Conservation (phyloP, 768 basidiomycete genomes). For the Leccinum pellstonianum region DNA sequence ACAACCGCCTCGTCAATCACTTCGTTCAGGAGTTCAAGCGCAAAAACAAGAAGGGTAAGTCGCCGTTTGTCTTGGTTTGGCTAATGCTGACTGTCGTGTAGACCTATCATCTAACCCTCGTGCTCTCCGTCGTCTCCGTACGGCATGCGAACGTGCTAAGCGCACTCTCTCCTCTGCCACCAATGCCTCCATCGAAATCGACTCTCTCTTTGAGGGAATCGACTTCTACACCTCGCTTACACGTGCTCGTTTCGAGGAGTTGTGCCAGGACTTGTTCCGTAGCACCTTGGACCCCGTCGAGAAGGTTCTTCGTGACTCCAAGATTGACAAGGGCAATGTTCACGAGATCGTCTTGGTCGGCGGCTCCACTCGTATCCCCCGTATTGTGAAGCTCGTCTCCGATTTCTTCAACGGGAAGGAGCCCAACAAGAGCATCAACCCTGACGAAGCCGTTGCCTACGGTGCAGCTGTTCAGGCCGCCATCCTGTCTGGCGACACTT, state of each 20-base stretch:
- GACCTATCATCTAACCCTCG: constrained; percentile 90
- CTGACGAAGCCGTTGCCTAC: constrained; percentile 97
- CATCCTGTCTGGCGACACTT: constrained; percentile 96
- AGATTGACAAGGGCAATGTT: constrained; percentile 94
- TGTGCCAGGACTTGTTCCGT: constrained; percentile 94
- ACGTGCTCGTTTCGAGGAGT: constrained; percentile 15
- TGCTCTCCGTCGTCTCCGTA: constrained; percentile 95
- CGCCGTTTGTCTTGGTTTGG: fast-evolving
- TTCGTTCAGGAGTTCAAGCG: constrained; percentile 97
- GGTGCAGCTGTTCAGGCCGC: constrained; percentile 99
- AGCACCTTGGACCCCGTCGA: constrained; percentile 93
- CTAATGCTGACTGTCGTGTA: constrained; percentile 26
- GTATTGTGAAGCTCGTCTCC: constrained; percentile 94
- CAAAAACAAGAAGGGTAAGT: constrained; percentile 90
- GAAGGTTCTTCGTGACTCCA: constrained; percentile 96
- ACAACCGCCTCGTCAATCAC: constrained; percentile 96
- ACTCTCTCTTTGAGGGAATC: constrained; percentile 95
- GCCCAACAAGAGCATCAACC: constrained; percentile 99
- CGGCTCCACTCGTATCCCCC: constrained; percentile 97
- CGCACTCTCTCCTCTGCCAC: constrained; percentile 96
- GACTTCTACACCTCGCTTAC: constrained; percentile 99
- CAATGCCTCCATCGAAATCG: constrained; percentile 96
- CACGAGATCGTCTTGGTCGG: constrained; percentile 98
- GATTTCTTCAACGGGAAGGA: constrained; percentile 99
- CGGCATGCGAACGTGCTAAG: constrained; percentile 98